These are phyloP conservation scores for Ogataea minuta DNA, from an alignment of 805 yeast genomes.

Conservation along the genomic window DNA sequence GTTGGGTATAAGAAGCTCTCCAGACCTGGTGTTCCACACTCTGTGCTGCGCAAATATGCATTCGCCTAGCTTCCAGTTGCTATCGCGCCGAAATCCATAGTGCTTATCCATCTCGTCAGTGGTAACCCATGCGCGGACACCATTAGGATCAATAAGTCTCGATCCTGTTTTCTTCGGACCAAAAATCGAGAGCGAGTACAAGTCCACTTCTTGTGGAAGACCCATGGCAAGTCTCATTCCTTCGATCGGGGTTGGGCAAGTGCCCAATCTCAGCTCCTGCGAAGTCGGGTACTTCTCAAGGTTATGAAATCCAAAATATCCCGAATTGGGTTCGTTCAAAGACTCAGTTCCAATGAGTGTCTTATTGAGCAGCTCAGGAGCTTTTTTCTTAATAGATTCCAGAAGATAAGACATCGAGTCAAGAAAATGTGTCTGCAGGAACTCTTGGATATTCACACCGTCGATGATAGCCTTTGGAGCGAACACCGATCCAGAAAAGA, in stretches of 20 bases:
- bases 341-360: slow-evolving; percentile 78
- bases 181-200: slow-evolving; percentile 64
- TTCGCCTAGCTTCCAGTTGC: slow-evolving; percentile 65
- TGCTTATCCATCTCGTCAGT: slow-evolving; percentile 52
- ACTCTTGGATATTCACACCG: slow-evolving; percentile 75
- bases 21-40: slow-evolving; percentile 59
- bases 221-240: slow-evolving; percentile 80
- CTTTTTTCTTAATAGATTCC: slow-evolving; percentile 36
- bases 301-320: slow-evolving; percentile 64
- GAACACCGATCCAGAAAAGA: slow-evolving; percentile 73
- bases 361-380: slow-evolving; percentile 44
- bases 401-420: slow-evolving; percentile 51
- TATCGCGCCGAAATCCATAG: slow-evolving; percentile 68
- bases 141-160: slow-evolving; percentile 60
- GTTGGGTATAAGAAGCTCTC: slow-evolving; percentile 44
- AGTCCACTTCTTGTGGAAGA: slow-evolving; percentile 60
- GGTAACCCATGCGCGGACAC: slow-evolving; percentile 66
- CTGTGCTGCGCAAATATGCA: slow-evolving; percentile 83
- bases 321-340: slow-evolving; percentile 81
- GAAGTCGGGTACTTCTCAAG: slow-evolving; percentile 52
- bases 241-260: slow-evolving; percentile 81
- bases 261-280: slow-evolving; percentile 70
- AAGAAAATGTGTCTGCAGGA: slow-evolving; percentile 62
- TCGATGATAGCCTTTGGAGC: slow-evolving; percentile 76
- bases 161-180: slow-evolving; percentile 74